Percentiles rank a stretch among this genome's conserved stretches.
phyloP scores from a whole-genome alignment of 2,329 filamentous ascomycete genomes.

The Claviceps pazoutovae region DNA sequence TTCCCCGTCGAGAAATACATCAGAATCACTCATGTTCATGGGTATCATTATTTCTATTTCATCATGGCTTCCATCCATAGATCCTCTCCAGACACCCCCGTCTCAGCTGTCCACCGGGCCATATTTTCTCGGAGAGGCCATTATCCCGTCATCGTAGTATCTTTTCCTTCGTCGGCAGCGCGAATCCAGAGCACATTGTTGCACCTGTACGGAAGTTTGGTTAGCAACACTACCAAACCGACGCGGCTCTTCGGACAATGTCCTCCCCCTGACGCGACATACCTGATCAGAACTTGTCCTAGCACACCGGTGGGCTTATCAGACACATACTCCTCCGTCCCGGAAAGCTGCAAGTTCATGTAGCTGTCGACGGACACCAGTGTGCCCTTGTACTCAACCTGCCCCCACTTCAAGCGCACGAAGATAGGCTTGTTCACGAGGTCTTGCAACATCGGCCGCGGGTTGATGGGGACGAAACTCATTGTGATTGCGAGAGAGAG shows the following conservation, averaged over 20 bases:
- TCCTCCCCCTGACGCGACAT: conserved; percentile 12
- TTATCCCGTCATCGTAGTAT: conserved; percentile 4
- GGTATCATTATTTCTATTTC: conserved; percentile 4
- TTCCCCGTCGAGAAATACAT: neutral
- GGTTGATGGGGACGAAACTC: conserved; percentile 82
- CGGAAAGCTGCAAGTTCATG: conserved; percentile 93
- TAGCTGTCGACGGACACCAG: conserved; percentile 92
- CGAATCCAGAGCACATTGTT: conserved; percentile 97
- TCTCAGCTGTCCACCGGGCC: no score
- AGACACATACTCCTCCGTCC: conserved; percentile 84
- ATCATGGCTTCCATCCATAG: no score
- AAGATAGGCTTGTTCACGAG: conserved; percentile 84
- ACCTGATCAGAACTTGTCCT: conserved; percentile 88
- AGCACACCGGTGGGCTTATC: conserved; percentile 72
- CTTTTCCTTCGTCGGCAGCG: conserved; percentile 16
- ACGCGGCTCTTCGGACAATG: neutral
- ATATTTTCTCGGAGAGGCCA: no score
- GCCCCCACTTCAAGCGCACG: conserved; percentile 92
- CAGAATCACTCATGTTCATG: neutral
- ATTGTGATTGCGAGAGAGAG: conserved; percentile 13
- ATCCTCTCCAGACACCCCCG: no score
- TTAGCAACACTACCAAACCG: conserved; percentile 1
- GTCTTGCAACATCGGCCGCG: conserved; percentile 87
- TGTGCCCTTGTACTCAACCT: conserved; percentile 91
- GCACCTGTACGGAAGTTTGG: conserved; percentile 40